A percentile compares a stretch with the other conserved stretches of the same genome.
These are phyloP conservation scores for Phytophthora fragariaefolia DNA, from an alignment of 352 stramenopile species.

Conservation along the genomic window DNA sequence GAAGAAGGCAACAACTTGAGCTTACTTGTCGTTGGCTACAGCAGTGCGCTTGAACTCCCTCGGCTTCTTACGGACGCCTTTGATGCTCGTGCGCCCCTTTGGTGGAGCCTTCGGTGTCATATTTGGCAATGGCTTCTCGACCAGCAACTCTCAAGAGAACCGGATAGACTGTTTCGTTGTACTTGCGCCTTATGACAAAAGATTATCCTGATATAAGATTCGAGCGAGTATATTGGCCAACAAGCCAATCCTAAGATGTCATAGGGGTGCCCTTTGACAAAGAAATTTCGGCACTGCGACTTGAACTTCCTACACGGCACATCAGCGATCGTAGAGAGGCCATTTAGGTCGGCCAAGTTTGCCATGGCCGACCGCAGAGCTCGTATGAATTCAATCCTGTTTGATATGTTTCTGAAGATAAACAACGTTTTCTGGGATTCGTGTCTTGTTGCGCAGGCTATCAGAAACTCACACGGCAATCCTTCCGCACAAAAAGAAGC, in stretches of 20 bases:
- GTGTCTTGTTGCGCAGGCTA: background rate
- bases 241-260: too few species aligned
- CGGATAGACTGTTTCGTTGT: background rate
- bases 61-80: background rate
- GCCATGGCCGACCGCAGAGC: background rate
- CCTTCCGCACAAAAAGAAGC: too few species aligned
- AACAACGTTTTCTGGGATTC: background rate
- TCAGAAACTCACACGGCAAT: background rate
- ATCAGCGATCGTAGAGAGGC: background rate
- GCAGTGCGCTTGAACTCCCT: background rate
- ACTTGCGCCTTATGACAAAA: too few species aligned
- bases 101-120: slow-evolving; percentile 7
- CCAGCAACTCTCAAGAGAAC: background rate
- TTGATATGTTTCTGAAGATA: background rate
- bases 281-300: too few species aligned
- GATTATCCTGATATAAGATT: too few species aligned
- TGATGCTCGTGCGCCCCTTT: slow-evolving; percentile 1
- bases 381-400: background rate
- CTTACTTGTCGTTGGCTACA: slow-evolving; percentile 2
- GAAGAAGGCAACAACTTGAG: background rate
- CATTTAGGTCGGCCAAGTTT: background rate
- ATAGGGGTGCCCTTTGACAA: too few species aligned
- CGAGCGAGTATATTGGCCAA: too few species aligned
- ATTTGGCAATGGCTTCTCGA: background rate
- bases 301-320: background rate